Percentiles rank a stretch among this genome's conserved stretches.
phyloP scores from a whole-genome alignment of 495 filamentous ascomycete genomes.

The Xylaria telfairii region DNA sequence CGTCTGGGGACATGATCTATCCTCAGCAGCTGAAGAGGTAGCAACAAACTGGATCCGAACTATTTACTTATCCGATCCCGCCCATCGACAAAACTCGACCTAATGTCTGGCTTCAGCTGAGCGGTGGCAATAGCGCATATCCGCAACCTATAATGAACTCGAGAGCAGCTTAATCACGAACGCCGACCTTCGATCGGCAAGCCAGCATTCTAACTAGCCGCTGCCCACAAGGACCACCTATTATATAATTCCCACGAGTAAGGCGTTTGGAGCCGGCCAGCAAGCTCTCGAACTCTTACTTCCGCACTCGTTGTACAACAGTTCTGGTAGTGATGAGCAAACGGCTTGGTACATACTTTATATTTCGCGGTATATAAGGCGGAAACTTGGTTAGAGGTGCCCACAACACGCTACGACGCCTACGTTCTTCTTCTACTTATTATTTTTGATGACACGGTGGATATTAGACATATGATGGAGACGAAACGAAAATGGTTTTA shows the following conservation, averaged over 20 bases:
- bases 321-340: conserved; percentile 21
- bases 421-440: conserved; percentile 24
- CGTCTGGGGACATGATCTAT: conserved; percentile 55
- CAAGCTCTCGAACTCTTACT: conserved; percentile 5
- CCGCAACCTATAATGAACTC: neutral
- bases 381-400: conserved; percentile 44
- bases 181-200: neutral
- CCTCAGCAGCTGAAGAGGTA: conserved; percentile 48
- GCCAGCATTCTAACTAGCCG: neutral
- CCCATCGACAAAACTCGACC: neutral
- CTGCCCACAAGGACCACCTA: neutral
- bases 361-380: conserved; percentile 25
- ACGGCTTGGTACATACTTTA: conserved; percentile 19
- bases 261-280: conserved; percentile 20
- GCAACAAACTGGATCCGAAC: conserved; percentile 22
- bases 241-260: conserved; percentile 20
- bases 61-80: neutral
- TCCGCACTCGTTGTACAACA: conserved; percentile 20
- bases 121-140: conserved; percentile 1
- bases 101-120: conserved; percentile 8
- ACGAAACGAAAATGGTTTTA: conserved; percentile 21
- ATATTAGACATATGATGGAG: conserved; percentile 22
- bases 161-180: conserved; percentile 16
- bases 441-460: conserved; percentile 24
- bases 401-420: conserved; percentile 36